Evolutionary conservation across 2,329 filamentous ascomycete genomes (phyloP), one percentile per base, ranked within the genome.

Genomic region (Pyrenochaeta sp.): DNA sequence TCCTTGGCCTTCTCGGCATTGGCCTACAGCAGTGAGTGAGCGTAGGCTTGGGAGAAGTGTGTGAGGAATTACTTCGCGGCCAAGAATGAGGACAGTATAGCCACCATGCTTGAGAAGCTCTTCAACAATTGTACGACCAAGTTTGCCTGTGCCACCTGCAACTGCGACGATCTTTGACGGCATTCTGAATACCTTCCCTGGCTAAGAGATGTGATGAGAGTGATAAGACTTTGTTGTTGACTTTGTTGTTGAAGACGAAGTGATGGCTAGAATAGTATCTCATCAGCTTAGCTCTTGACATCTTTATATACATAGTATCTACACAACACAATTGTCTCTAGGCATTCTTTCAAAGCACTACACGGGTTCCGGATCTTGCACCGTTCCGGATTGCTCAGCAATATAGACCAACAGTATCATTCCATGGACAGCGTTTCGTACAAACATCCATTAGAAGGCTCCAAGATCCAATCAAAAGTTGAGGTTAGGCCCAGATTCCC

Each of bases 71-170:
- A 19, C 29, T 19, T 32, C 14, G 15, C 29, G 29, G n/a, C 29
- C 28, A n/a, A 53, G 45, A 4, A 53, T 19, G 13, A 46, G 31
- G 3, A 53, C 45, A 1, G 34, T 23, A 9, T 34, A 37, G 6
- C 19, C 11, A 1, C 36, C 42, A 22, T 38, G 17, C 6, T 22
- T 28, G 14, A 44, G 13, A 14, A 44, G 31, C 14, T 35, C 26
- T 10, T 44, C 58, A 27, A 55, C 48, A 18, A 61, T 53, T 20
- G 44, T 40, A 20, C 51, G 51, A 15, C 58, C 58, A 24, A 60
- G 30, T 8, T 48, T 48, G 21, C 57, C 55, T 11, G 53, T 54
- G 4, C 58, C 58, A 22, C 55, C 55, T 3, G 58, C 55, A 17
- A 58, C 41, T 15, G 55, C 55, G 27, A 61, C 39, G 32, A 35